phyloP scores from a whole-genome alignment of 176 grass and related monocot genomes.

The Avena insularis region DNA sequence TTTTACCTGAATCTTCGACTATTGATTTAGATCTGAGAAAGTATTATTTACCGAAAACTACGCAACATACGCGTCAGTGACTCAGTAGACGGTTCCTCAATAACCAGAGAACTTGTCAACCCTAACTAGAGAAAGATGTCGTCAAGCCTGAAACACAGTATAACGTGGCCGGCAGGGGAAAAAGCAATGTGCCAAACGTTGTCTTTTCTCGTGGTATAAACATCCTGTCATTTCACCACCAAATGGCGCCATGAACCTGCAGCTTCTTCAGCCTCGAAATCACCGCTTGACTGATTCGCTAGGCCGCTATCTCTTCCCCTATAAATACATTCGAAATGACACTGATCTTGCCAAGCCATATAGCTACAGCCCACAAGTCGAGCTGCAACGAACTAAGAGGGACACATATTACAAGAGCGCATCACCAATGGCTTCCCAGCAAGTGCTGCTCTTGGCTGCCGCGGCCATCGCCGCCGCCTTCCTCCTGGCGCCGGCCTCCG shows the following conservation, averaged over 20 bases:
- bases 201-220: background rate
- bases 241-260: background rate
- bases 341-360: slow-evolving; percentile 16
- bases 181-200: slow-evolving; percentile 18
- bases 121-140: too few relatives aligned
- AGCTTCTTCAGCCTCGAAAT: background rate
- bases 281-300: background rate
- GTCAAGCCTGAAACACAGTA: background rate
- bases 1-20: too few relatives aligned
- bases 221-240: background rate
- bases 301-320: background rate
- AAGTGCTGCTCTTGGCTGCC: background rate
- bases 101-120: too few relatives aligned
- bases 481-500: background rate
- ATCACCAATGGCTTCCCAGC: slow-evolving; percentile 26
- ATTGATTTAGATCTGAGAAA: too few relatives aligned
- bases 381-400: background rate
- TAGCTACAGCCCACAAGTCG: background rate
- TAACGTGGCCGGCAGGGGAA: background rate
- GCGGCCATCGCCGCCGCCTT: background rate
- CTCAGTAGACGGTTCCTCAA: too few relatives aligned
- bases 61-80: too few relatives aligned
- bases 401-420: background rate
- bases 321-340: background rate
- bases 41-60: too few relatives aligned